Conservation (phyloP, 2,329 filamentous ascomycete species). For the Arthrinium puccinioides region DNA sequence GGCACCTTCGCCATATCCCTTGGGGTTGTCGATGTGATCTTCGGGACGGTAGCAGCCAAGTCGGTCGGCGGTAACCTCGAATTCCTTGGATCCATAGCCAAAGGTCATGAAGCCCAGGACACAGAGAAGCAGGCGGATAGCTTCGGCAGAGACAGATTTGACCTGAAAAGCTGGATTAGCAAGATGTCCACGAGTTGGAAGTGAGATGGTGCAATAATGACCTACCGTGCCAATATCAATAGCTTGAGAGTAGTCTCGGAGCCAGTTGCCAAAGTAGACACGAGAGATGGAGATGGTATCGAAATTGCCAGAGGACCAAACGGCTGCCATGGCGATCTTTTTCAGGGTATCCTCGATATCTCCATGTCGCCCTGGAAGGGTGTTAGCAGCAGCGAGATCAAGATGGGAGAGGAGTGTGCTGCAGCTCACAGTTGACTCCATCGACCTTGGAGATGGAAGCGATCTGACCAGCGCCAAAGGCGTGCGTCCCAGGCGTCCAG, state of each 20-base stretch:
- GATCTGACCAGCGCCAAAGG: slow-evolving; percentile 87
- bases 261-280: slow-evolving; percentile 97
- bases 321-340: slow-evolving; percentile 57
- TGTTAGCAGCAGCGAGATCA: not conserved
- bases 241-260: slow-evolving; percentile 87
- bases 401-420: not conserved
- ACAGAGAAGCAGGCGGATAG: slow-evolving; percentile 83
- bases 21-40: slow-evolving; percentile 73
- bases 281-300: too few species aligned
- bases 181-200: too few species aligned
- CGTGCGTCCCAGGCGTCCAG: slow-evolving; percentile 61
- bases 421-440: slow-evolving; percentile 66
- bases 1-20: slow-evolving; percentile 78
- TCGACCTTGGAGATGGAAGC: slow-evolving; percentile 73
- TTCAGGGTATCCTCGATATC: slow-evolving; percentile 91
- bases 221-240: slow-evolving; percentile 36
- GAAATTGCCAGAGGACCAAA: too few species aligned
- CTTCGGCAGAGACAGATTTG: slow-evolving; percentile 84
- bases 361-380: slow-evolving; percentile 45
- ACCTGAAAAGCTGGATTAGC: too few species aligned
- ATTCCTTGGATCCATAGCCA: slow-evolving; percentile 76
- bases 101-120: slow-evolving; percentile 87
- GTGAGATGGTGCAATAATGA: too few species aligned
- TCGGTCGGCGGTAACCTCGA: slow-evolving; percentile 73
- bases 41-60: slow-evolving; percentile 76